Base-by-base conservation (phyloP, 2,329 filamentous ascomycete genomes). In the Verticillium klebahnii region DNA sequence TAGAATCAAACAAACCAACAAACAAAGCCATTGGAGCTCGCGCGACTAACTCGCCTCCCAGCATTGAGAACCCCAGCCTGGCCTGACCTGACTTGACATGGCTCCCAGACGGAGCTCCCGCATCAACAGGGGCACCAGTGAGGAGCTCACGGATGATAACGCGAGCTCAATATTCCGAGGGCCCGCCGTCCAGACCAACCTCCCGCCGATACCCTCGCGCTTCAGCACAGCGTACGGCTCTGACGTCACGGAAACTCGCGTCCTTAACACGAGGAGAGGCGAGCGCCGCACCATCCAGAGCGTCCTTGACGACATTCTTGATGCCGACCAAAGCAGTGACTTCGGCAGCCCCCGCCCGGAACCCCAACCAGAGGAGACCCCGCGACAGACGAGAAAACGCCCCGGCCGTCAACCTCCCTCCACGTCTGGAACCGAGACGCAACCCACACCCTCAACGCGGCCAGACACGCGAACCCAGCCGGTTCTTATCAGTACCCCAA, bases 181-280 rank as follows among this genome's bases (percentile, higher is more conserved):
- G 25, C 64, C 66, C 54, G 68, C 67, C 57, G 63, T 69, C 31
- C 60, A 56, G 11, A 58, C 65, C 15, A 61, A 66, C 19, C 63
- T 69, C 15, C 68, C 67, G 25, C 65, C 66, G 15, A 40, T 70
- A 36, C 61, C 67, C 17, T 59, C 68, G 7, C 62, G 68, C 17
- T 60, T 66, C 32, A 65, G 63, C 59, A 69, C 66, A 11, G 67
- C 64, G 4, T 70, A 70, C 52, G 68, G 68, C 40, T 67, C 67
- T 12, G 52, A 31, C 31, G 31, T 56, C 52, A 31, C 52, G 31
- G n/a, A 11, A 8, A 57, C 61, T 12, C 37, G 54, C 50, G 34
- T 69, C n/a, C 64, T 65, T 29, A 68, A 69, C 55, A 63, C 63
- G n/a, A 61, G 65, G 25, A 64, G 66, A 19, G 68, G 67, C 2